phyloP scores from a whole-genome alignment of 768 basidiomycete genomes.

The Russula foetens region DNA sequence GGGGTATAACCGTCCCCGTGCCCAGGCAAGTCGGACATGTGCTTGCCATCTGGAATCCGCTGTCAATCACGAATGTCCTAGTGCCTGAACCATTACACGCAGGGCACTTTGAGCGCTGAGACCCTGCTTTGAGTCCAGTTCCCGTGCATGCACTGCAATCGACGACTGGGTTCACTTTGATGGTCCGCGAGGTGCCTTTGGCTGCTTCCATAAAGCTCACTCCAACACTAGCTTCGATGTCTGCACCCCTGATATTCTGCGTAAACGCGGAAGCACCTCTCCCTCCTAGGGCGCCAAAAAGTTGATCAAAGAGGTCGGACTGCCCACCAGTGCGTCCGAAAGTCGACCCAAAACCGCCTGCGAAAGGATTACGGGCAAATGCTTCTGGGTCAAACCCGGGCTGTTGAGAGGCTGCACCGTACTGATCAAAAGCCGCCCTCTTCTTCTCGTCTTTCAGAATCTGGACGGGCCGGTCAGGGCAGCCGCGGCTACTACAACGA shows the following conservation, averaged over 20 bases:
- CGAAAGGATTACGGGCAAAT: constrained; percentile 35
- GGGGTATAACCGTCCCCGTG: constrained; percentile 70
- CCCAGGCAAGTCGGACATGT: constrained; percentile 83
- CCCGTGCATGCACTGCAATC: constrained; percentile 83
- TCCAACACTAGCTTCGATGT: constrained; percentile 69
- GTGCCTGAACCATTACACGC: constrained; percentile 83
- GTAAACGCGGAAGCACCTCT: constrained; percentile 32
- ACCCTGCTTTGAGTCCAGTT: constrained; percentile 78
- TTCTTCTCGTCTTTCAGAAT: constrained; percentile 93
- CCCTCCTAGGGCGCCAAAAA: constrained; percentile 70
- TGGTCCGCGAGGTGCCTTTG: constrained; percentile 70
- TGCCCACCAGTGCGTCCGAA: constrained; percentile 42
- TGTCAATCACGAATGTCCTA: constrained; percentile 82
- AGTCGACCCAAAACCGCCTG: constrained; percentile 40
- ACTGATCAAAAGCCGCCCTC: constrained; percentile 83
- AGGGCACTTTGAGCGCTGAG: constrained; percentile 70
- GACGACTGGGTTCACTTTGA: constrained; percentile 73
- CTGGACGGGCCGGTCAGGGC: constrained; percentile 33
- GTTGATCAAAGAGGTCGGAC: constrained; percentile 73
- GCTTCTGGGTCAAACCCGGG: constrained; percentile 91
- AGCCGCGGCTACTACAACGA: constrained; percentile 1
- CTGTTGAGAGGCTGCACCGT: constrained; percentile 87
- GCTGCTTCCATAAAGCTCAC: constrained; percentile 93
- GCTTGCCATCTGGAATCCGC: constrained; percentile 94
- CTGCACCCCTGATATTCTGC: constrained; percentile 54